Base-by-base conservation (phyloP, 768 basidiomycete species). In the Podaxis sp. region DNA sequence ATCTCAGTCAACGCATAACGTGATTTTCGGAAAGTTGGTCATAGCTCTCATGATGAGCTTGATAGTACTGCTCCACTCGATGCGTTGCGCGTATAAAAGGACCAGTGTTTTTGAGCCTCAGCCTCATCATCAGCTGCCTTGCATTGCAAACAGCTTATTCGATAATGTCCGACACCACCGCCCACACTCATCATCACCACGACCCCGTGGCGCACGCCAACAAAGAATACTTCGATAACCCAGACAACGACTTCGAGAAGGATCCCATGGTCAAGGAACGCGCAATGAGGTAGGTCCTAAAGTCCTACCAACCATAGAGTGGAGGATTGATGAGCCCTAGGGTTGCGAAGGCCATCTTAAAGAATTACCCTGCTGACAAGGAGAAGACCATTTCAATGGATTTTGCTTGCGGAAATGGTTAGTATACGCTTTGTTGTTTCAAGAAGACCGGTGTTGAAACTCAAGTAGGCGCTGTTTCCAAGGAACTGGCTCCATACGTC, bases 401-500 rank as follows among this genome's bases (percentile, higher is more conserved):
- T 46, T 46, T 46, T 7, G 44, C 44, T 4, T 46, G 44, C 2
- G 44, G 44, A 19, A 46, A 46, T 19, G 44, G 44, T 46, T 3
- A 46, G 44, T 46, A 46, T n/a, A 7, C 28, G 6, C 17, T n/a
- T 7, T n/a, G 44, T 3, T 46, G 17, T n/a, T 46, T 17, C 44
- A 2, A n/a, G 15, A 2, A n/a, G 4, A 46, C 17, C 2, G 7
- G 17, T 8, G 17, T 19, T 46, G 44, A 46, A 3, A 46, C 5
- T n/a, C 17, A n/a, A 46, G 11, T 6, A 46, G 44, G 44, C 19
- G 6, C 9, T 19, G 44, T 46, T 46, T 46, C 44, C 4, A 78
- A 81, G 64, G 77, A 79, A 39, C 78, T 90, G 44, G 82, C 82
- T 0, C 76, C 83, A 2, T 75, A 86, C 64, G 81, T 80, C 52